These are phyloP conservation scores for Diplodia mutila DNA, from an alignment of 2,329 filamentous ascomycete species.

Conservation along the genomic window DNA sequence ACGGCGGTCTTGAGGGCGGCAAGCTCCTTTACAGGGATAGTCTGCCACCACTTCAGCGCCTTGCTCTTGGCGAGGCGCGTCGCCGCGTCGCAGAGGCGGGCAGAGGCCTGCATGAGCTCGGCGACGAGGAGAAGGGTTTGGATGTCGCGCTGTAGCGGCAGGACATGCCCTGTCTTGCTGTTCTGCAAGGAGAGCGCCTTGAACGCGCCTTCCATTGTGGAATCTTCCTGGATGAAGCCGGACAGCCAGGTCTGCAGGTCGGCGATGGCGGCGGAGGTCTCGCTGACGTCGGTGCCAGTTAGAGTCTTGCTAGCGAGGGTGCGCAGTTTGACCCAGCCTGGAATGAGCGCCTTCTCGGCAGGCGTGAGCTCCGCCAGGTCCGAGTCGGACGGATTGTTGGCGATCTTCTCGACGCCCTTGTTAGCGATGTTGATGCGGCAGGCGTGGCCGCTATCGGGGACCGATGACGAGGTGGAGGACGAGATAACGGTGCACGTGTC, in stretches of 20 bases:
- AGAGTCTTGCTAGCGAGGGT: slow-evolving; percentile 16
- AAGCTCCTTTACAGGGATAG: slow-evolving; percentile 20
- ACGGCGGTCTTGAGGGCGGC: background rate
- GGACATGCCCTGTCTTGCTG: background rate
- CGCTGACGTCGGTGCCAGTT: slow-evolving; percentile 1
- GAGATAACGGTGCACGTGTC: slow-evolving; percentile 22
- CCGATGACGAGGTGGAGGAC: background rate
- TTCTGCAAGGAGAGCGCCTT: background rate
- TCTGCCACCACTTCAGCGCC: slow-evolving; percentile 10
- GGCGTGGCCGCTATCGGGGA: background rate
- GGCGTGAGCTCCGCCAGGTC: slow-evolving; percentile 20
- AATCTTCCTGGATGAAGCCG: background rate
- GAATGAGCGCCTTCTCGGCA: slow-evolving; percentile 14
- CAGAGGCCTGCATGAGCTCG: slow-evolving; percentile 31
- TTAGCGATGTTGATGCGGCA: background rate
- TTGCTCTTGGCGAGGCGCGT: slow-evolving; percentile 18
- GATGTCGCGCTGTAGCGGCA: slow-evolving; percentile 6
- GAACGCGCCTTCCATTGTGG: background rate
- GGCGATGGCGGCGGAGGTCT: background rate
- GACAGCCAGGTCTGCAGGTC: slow-evolving; percentile 17
- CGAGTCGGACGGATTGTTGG: slow-evolving; percentile 7
- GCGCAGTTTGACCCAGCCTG: slow-evolving; percentile 25
- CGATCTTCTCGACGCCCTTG: slow-evolving; percentile 5
- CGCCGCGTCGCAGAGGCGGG: slow-evolving; percentile 22
- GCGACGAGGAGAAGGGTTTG: slow-evolving; percentile 29